phyloP scores from a whole-genome alignment of 2,329 filamentous ascomycete species.

The Fusarium albosuccineum region DNA sequence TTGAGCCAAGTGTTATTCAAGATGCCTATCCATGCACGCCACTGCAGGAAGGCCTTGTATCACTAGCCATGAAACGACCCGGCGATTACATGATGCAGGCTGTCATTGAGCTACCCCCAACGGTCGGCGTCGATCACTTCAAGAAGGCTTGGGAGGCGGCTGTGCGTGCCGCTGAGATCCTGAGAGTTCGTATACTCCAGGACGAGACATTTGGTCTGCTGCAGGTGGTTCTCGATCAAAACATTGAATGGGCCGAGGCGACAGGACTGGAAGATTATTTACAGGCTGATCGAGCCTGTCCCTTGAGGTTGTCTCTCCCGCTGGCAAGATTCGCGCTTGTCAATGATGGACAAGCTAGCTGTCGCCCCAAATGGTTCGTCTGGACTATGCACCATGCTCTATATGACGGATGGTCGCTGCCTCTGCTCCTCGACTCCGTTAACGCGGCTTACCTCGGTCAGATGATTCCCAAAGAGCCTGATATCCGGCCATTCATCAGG shows the following conservation, averaged over 20 bases:
- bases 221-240: neutral
- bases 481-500: neutral
- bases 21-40: neutral
- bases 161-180: neutral
- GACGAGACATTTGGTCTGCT: neutral
- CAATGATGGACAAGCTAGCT: rapidly evolving
- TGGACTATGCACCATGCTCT: neutral
- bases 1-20: neutral
- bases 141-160: too few species aligned
- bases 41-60: neutral
- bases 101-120: neutral
- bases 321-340: neutral
- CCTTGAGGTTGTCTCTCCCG: too few species aligned
- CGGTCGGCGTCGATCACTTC: neutral
- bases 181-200: neutral
- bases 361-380: neutral
- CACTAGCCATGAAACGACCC: neutral
- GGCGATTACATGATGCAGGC: neutral
- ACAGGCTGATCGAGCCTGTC: too few species aligned
- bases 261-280: neutral
- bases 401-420: neutral
- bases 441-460: neutral
- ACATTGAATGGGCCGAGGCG: neutral
- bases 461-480: too few species aligned
- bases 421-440: neutral